Percentiles rank a stretch among this genome's conserved stretches.
phyloP scores from a whole-genome alignment of 495 filamentous ascomycete genomes.

The Jackrogersella minutella region DNA sequence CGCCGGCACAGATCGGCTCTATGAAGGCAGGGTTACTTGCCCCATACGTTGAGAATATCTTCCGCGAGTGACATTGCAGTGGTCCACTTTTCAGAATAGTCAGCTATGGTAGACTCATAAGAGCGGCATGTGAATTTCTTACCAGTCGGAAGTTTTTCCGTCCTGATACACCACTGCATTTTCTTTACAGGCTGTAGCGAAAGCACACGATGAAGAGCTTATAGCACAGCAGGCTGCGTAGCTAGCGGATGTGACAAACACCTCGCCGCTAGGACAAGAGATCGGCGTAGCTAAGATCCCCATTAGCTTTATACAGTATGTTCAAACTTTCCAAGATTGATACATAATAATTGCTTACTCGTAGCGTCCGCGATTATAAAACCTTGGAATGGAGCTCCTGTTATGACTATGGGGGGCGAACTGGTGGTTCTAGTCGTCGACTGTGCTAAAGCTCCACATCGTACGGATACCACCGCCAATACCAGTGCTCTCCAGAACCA shows the following conservation, averaged over 20 bases:
- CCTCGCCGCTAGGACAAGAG: constrained; percentile 19
- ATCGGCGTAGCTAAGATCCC: constrained; percentile 14
- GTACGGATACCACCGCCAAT: neutral
- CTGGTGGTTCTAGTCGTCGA: constrained; percentile 1
- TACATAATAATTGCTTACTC: constrained; percentile 10
- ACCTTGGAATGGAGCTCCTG: constrained; percentile 22
- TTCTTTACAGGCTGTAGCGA: constrained; percentile 26
- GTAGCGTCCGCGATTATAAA: constrained; percentile 1
- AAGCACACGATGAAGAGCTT: constrained; percentile 7
- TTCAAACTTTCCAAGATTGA: neutral
- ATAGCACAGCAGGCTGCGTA: constrained; percentile 30
- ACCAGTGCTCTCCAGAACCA: constrained; percentile 6
- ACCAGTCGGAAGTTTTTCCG: constrained; percentile 24
- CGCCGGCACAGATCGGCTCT: constrained; percentile 14
- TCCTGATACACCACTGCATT: constrained; percentile 22
- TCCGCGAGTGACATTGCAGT: constrained; percentile 14
- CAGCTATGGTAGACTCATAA: neutral
- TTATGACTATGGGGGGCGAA: constrained; percentile 6
- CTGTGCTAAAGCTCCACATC: constrained; percentile 12
- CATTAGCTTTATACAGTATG: neutral
- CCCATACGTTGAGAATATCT: constrained; percentile 15
- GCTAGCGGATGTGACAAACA: constrained; percentile 17
- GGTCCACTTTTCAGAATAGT: constrained; percentile 17
- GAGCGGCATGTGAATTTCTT: neutral
- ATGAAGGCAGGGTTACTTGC: constrained; percentile 3